Evolutionary conservation across 148 eudicot genomes (phyloP), one percentile per base, ranked within the genome.

Genomic region (Bassia scoparia): DNA sequence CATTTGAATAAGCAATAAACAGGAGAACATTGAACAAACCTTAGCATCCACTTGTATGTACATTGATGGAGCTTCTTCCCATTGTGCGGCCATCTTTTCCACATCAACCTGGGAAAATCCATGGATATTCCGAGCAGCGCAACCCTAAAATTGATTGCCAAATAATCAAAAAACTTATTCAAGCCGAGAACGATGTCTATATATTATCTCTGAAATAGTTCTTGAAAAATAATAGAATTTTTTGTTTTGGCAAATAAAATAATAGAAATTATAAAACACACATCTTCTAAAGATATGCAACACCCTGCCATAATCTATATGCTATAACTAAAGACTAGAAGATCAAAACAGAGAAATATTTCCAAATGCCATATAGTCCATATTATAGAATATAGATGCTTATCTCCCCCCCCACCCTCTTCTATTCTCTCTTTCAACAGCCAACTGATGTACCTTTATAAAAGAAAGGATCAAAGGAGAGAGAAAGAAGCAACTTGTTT

Each of bases 61-160:
- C 80, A 91, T 64, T 67, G 96, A 75, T 38, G 97, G 91, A 65
- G 97, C 87, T 78, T 92, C 99, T 83, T 95, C 99, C 99, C 99
- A 95, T 50, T 69, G 81, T 59, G 70, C 78, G 78, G 96, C 93
- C 99, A 95, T 95, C 88, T 87, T 88, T 72, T 84, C 87, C 72
- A 95, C 81, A 62, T 87, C 96, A 67, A 81, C 86, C 69, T 77
- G 90, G 60, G 86, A 80, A 71, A 95, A 95, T 68, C 92, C 89
- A 73, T 95, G 99, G 23, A 95, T 84, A 85, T 95, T 95, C 84
- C 99, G 84, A 54, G 99, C 99, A n/a, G 97, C 87, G 75, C 99
- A 95, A 41, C 99, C 99, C 99, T 95, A 68, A 44, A 67, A 78
- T 67, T 66, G 49, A 44, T 33, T 26, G 20, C 75, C 62, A 58